Percentiles rank a stretch among this genome's conserved stretches.
Conservation (phyloP, 352 stramenopile genomes). For the Peronospora farinosa region DNA sequence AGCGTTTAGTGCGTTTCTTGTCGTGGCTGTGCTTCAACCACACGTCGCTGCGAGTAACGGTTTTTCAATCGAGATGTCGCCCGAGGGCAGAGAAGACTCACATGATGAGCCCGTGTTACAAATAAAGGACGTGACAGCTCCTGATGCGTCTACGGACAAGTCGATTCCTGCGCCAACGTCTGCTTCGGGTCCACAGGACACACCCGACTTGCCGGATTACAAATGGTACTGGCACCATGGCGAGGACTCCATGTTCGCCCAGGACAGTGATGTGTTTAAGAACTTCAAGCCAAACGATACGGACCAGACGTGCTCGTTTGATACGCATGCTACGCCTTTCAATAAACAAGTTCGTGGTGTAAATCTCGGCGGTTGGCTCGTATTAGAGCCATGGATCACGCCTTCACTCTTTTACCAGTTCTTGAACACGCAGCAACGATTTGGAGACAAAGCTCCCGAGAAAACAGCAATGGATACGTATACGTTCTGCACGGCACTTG, state of each 20-base stretch:
- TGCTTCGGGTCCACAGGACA: constrained; percentile 18
- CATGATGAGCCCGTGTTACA: constrained; percentile 9
- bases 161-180: constrained; percentile 1
- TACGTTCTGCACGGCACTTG: constrained; percentile 87
- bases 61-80: constrained; percentile 10
- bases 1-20: constrained; percentile 20
- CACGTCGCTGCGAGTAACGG: constrained; percentile 6
- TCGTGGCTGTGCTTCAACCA: constrained; percentile 15
- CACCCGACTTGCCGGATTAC: constrained; percentile 21
- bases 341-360: constrained; percentile 75
- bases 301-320: constrained; percentile 58
- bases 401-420: constrained; percentile 96
- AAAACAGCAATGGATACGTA: constrained; percentile 90
- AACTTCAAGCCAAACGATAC: constrained; percentile 60
- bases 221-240: constrained; percentile 70
- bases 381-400: constrained; percentile 96
- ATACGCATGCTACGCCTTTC: constrained; percentile 48
- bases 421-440: constrained; percentile 67
- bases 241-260: constrained; percentile 43
- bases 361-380: constrained; percentile 93
- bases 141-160: constrained; percentile 5
- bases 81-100: background rate
- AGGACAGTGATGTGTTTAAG: constrained; percentile 45
- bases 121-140: background rate
- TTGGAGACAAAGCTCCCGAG: constrained; percentile 66